Evolutionary conservation across 345 rosid genomes (phyloP), one percentile per base, ranked within the genome.

Genomic region (Populus pruinosa): DNA sequence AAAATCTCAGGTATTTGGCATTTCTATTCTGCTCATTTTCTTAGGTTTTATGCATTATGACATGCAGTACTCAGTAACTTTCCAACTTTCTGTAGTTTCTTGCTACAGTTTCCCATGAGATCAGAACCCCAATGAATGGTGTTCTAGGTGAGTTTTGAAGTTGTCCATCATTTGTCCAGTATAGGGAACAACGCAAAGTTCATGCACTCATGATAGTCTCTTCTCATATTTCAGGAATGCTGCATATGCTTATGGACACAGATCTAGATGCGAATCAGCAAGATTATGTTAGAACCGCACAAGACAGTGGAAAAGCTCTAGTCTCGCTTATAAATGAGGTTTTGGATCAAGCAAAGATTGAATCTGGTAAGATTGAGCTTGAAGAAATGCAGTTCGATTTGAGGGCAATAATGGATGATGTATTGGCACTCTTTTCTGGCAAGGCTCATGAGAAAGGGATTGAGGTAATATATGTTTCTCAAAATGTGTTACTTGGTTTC

Each of bases 51-150:
- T 50, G 59, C 41, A 6, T 66, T 71, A n/a, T 63, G 29, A 17
- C 63, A n/a, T 68, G 31, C 27, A 33, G 27, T 72, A 71, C 80
- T 82, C 39, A 77, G 73, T 67, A 73, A 75, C 49, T 72, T 67
- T 70, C 43, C 43, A 21, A 74, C 73, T 39, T 78, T 53, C 21
- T 89, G 86, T 86, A 95, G 99, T 95, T 95, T 84, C 99, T 95
- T 81, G 99, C 99, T 76, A 95, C 99, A 9, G 98, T 95, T 82
- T 95, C 99, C 64, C 99, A 95, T 76, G 99, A 95, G 90, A 95
- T 95, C 83, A 86, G 99, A 83, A 95, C 99, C 80, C 99, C 98
- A 49, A 93, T 95, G 98, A 95, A 95, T 80, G 99, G 99, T 80
- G 98, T 95, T 83, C 88, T 95, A 74, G 99, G 99, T 93, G 82